A percentile compares a stretch with the other conserved stretches of the same genome.
These are phyloP conservation scores for Tolypocladium ophioglossoides DNA, from an alignment of 2,329 filamentous ascomycete genomes.

Conservation along the genomic window DNA sequence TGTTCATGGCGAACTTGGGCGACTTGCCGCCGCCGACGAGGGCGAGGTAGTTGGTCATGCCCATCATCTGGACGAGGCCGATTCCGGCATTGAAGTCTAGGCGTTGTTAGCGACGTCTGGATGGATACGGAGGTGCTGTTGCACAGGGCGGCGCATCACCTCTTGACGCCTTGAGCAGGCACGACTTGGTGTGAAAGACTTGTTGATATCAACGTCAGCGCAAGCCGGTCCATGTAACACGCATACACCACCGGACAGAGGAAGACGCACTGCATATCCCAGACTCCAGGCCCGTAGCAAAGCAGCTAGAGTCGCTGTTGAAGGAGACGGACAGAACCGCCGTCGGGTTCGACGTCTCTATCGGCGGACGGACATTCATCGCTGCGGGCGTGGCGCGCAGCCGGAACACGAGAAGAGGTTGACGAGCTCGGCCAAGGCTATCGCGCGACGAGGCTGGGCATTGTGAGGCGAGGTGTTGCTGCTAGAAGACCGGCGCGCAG, in stretches of 20 bases:
- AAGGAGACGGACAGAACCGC: slow-evolving; percentile 76
- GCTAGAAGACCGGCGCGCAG: neutral
- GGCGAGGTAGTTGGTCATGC: slow-evolving; percentile 75
- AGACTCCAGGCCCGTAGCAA: slow-evolving; percentile 75
- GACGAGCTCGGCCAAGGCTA: neutral
- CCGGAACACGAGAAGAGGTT: neutral
- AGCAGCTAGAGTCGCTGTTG: slow-evolving; percentile 76
- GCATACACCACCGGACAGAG: neutral
- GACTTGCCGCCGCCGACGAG: slow-evolving; percentile 80
- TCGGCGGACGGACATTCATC: slow-evolving; percentile 85
- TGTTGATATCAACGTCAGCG: slow-evolving; percentile 14
- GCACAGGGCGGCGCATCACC: slow-evolving; percentile 15
- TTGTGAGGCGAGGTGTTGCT: neutral
- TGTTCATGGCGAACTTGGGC: slow-evolving; percentile 80
- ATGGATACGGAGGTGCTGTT: neutral
- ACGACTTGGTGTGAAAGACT: slow-evolving; percentile 68
- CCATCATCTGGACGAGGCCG: slow-evolving; percentile 76
- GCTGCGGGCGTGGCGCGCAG: slow-evolving; percentile 1
- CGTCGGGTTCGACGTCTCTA: slow-evolving; percentile 65
- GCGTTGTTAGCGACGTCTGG: neutral
- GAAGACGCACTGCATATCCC: slow-evolving; percentile 66
- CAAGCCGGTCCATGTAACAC: neutral
- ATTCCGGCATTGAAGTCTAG: slow-evolving; percentile 73
- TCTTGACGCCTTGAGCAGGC: slow-evolving; percentile 50
- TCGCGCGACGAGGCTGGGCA: neutral